These are phyloP conservation scores for Trametes gibbosa DNA, from an alignment of 768 basidiomycete genomes.

Conservation along the genomic window DNA sequence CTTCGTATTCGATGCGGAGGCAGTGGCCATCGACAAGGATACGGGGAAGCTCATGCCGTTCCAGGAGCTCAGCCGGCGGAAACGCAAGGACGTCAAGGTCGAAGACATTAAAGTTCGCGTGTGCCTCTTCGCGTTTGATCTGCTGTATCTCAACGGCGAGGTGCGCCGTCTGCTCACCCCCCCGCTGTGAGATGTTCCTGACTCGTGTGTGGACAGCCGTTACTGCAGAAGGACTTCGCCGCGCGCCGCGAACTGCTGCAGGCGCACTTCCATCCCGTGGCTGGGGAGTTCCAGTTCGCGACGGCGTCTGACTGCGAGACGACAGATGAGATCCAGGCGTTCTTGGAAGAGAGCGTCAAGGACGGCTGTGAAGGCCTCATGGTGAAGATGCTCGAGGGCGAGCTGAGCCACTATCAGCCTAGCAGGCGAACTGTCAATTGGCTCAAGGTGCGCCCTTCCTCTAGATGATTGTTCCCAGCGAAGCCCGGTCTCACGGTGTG, in stretches of 20 bases:
- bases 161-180: conserved; percentile 42
- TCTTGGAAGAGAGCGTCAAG: conserved; percentile 95
- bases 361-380: conserved; percentile 99
- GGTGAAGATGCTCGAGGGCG: conserved; percentile 97
- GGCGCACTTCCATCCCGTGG: conserved; percentile 76
- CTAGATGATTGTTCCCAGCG: background rate
- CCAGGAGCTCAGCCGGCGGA: conserved; percentile 92
- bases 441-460: conserved; percentile 83
- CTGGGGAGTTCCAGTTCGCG: conserved; percentile 92
- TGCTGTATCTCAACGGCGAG: conserved; percentile 96
- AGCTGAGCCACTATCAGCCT: conserved; percentile 93
- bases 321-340: conserved; percentile 90
- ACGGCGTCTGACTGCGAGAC: conserved; percentile 86
- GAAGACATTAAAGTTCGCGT: conserved; percentile 98
- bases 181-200: background rate
- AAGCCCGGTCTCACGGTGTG: no score
- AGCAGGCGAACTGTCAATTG: conserved; percentile 95
- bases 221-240: conserved; percentile 72
- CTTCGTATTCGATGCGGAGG: conserved; percentile 95
- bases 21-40: conserved; percentile 88
- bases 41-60: conserved; percentile 92
- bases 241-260: conserved; percentile 77
- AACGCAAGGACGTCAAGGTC: conserved; percentile 96
- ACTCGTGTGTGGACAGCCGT: conserved; percentile 49
- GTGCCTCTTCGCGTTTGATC: conserved; percentile 94